Evolutionary conservation across 2,329 filamentous ascomycete genomes (phyloP), one percentile per base, ranked within the genome.

Genomic region (Lachnellula cervina): DNA sequence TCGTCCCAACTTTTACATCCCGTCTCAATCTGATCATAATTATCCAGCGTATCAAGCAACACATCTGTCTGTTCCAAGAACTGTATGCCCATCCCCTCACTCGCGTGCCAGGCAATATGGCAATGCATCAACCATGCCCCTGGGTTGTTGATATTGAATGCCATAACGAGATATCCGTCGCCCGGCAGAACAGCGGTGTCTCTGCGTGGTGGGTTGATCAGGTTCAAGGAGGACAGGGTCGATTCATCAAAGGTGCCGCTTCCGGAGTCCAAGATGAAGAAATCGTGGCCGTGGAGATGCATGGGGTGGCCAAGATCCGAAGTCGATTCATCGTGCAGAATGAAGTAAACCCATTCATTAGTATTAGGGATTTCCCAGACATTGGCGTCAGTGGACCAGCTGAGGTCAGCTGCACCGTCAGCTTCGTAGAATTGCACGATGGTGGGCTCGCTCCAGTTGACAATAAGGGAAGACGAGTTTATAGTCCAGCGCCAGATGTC

Each of bases 251-350:
- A 56, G 23, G 62, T 78, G 59, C 0, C 77, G 78, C 1, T 66
- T 53, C 0, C 79, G 78, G 54, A 79, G 62, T 14, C 68, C 5
- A 78, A 57, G 14, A 77, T 64, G 55, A 70, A 72, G 64, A 77
- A 77, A 52, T 77, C 71, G 60, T 78, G 76, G 6, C 76, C 76
- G 63, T 79, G 76, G 17, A 79, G 66, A 63, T 78, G 76, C 64
- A 76, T 61, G 8, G 59, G 59, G 17, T 63, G 59, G 21, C 21
- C 21, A 21, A 21, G 21, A 21, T 21, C 11, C 56, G 32, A 2
- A 57, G 17, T 3, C 21, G 42, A 32, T 37, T 42, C n/a, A 35
- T 47, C 9, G 51, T 62, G 28, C 21, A 63, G 59, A 37, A 62
- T 49, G 34, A 60, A 52, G 43, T 58, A 58, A 5, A 51, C 51